Base-by-base conservation (phyloP, 768 basidiomycete genomes). In the Tricholoma sp. region DNA sequence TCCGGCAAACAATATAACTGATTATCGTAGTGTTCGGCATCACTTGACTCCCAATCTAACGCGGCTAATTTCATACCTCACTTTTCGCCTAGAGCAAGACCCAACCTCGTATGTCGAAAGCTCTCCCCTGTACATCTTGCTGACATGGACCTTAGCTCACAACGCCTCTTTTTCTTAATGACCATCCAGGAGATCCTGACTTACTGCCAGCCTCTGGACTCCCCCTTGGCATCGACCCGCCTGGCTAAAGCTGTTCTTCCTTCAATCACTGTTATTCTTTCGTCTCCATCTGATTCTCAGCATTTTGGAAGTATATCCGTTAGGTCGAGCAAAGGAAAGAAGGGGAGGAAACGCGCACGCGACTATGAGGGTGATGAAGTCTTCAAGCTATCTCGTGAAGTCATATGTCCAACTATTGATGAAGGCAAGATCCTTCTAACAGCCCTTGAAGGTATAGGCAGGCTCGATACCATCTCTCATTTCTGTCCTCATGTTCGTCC, bases 311-410 rank as follows among this genome's bases (percentile, higher is more conserved):
- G 68, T 37, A 62, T 57, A 11, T 57, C 63, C 41, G 62, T 60
- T 2, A 37, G 61, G 13, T 54, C 61, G 47, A 71, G 62, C 11
- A 74, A 70, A 57, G 73, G 64, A 12, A 83, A 75, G 65, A 84
- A 82, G 62, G 80, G 81, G 54, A 91, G 84, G 67, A 93, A 89
- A 66, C 76, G 86, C 47, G 76, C 79, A 17, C 80, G 84, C 18
- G 84, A 78, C 11, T 91, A 84, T 60, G 88, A 92, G 68, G 88
- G 83, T 9, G 89, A 89, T 53, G 89, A 88, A 63, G 71, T 87
- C 5, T 84, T 94, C 68, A 82, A 78, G 52, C 63, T 71, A 7
- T 66, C 76, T 2, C 73, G 74, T 45, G 67, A 76, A 45, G 72
- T 80, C 7, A 61, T 84, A 17, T 88, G 80, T 63, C 68, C 76